phyloP scores from a whole-genome alignment of 2,329 filamentous ascomycete genomes.

The Stemphylium lycopersici region DNA sequence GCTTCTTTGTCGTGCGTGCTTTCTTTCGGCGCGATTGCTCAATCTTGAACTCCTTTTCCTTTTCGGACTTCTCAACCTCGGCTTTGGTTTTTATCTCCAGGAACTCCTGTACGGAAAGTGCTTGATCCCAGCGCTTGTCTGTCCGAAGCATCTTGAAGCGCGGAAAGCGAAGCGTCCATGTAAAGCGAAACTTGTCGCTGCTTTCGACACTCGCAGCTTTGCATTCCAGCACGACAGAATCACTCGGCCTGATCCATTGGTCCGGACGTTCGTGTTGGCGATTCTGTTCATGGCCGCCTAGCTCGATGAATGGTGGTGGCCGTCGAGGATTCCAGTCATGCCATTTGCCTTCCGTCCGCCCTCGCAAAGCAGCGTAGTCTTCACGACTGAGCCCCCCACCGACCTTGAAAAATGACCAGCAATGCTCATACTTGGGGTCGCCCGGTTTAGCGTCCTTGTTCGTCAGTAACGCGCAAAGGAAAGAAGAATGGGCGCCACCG shows the following conservation, averaged over 20 bases:
- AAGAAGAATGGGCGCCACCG: slow-evolving; percentile 82
- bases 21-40: slow-evolving; percentile 70
- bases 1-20: slow-evolving; percentile 66
- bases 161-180: slow-evolving; percentile 85
- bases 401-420: slow-evolving; percentile 95
- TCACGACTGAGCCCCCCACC: slow-evolving; percentile 88
- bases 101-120: slow-evolving; percentile 80
- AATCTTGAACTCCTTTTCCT: slow-evolving; percentile 72
- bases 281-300: slow-evolving; percentile 72
- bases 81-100: slow-evolving; percentile 70
- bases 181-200: slow-evolving; percentile 79
- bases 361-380: slow-evolving; percentile 83
- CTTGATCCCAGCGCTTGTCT: slow-evolving; percentile 85
- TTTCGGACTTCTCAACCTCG: slow-evolving; percentile 66
- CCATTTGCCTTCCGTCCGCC: slow-evolving; percentile 92
- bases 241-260: slow-evolving; percentile 87
- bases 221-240: slow-evolving; percentile 85
- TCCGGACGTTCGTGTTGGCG: slow-evolving; percentile 81
- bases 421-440: slow-evolving; percentile 70
- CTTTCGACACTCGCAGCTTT: slow-evolving; percentile 81
- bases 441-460: slow-evolving; percentile 69
- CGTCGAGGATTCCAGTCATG: slow-evolving; percentile 77
- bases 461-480: slow-evolving; percentile 84
- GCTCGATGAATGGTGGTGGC: slow-evolving; percentile 80
- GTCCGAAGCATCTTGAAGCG: slow-evolving; percentile 80